Evolutionary conservation across 2,329 filamentous ascomycete genomes (phyloP), one percentile per base, ranked within the genome.

Genomic region (Talaromyces sp.): DNA sequence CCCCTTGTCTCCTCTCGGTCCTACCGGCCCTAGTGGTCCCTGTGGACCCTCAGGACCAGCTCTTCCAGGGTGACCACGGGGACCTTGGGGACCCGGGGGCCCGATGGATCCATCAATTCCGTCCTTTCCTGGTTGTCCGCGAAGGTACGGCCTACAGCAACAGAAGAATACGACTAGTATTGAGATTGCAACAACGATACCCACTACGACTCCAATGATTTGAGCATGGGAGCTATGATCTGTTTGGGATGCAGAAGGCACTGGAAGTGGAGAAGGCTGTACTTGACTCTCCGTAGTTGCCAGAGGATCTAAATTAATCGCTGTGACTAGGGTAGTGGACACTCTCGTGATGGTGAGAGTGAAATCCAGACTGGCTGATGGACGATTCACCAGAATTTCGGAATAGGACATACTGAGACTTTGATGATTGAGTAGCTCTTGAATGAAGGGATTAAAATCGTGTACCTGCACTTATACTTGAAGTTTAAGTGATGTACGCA

Each of bases 241-340:
- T 11, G 25, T 33, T 10, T 7, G 3, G 49, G 43, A 43, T 22
- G 41, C 58, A 0, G n/a, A 50, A 17, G 41, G 50, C 25, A 61
- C 43, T 11, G 43, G 19, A 49, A 33, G 22, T 47, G 41, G 27
- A 47, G 58, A 61, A 43, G 41, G 58, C 37, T 61, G 58, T 11
- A 61, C 41, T n/a, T 61, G 58, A 8, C 27, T 49, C 50, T 27
- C 41, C 17, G 58, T 61, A 1, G 58, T 39, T 2, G 43, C 43
- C 58, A 61, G 17, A 22, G 58, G 17, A 1, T 43, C 41, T 37
- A 61, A n/a, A 49, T 17, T 37, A 9, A 61, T 50, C 4, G 58
- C 50, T 37, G 58, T 61, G 33, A 49, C n/a, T 8, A 61, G 39
- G 6, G 58, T 61, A 39, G 58, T 61, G n/a, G 58, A 61, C 35